Conservation (phyloP, 2,329 filamentous ascomycete species). For the Corynespora cassiicola region DNA sequence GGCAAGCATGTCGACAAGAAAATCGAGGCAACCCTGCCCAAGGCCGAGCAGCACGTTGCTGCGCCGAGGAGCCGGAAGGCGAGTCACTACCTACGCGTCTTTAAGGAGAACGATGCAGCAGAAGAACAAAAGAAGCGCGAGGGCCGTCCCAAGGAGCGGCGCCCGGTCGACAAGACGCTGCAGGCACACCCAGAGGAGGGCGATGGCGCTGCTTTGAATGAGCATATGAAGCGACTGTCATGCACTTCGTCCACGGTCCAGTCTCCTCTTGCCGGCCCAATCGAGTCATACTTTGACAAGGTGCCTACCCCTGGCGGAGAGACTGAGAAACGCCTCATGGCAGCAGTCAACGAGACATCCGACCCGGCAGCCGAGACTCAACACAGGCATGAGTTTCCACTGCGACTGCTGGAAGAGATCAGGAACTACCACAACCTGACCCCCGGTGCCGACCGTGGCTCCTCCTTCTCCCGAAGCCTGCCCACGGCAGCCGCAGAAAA, state of each 20-base stretch:
- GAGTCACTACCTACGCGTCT: slow-evolving; percentile 69
- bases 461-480: slow-evolving; percentile 61
- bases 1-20: slow-evolving; percentile 63
- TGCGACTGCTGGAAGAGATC: slow-evolving; percentile 63
- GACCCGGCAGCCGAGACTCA: slow-evolving; percentile 11
- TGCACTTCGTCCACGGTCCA: slow-evolving; percentile 31
- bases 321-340: slow-evolving; percentile 2
- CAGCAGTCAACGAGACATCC: slow-evolving; percentile 1
- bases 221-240: slow-evolving; percentile 28
- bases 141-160: slow-evolving; percentile 49
- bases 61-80: slow-evolving; percentile 70
- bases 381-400: slow-evolving; percentile 47
- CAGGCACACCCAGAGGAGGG: slow-evolving; percentile 32
- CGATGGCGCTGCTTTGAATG: slow-evolving; percentile 16
- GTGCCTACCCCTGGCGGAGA: slow-evolving; percentile 17
- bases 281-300: slow-evolving; percentile 37
- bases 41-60: slow-evolving; percentile 60
- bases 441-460: slow-evolving; percentile 52
- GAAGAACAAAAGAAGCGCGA: slow-evolving; percentile 60
- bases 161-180: slow-evolving; percentile 35
- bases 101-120: slow-evolving; percentile 66
- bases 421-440: slow-evolving; percentile 61
- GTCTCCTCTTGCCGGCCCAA: slow-evolving; percentile 26
- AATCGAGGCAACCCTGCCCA: slow-evolving; percentile 68
- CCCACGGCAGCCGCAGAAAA: slow-evolving; percentile 43